phyloP scores from a whole-genome alignment of 257 asterid species.

The Gentiana straminea region DNA sequence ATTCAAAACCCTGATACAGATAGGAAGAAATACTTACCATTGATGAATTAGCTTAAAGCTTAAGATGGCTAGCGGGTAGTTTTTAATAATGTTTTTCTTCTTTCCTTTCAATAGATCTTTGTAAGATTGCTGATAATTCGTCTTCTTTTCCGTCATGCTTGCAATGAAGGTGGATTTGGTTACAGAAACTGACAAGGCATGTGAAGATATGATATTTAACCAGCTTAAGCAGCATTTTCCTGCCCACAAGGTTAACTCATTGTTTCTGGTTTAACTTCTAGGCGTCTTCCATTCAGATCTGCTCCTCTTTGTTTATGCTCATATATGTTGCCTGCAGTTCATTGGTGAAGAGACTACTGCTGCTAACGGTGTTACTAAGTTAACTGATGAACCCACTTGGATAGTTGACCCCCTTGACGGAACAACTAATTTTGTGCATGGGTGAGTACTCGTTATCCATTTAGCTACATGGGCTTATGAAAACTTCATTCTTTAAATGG shows the following conservation, averaged over 20 bases:
- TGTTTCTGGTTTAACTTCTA: not conserved
- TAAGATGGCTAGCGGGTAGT: not conserved
- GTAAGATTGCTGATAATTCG: not conserved
- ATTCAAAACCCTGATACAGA: not conserved
- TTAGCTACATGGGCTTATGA: constrained; percentile 2
- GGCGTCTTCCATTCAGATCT: not conserved
- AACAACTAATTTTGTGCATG: constrained; percentile 94
- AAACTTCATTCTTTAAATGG: not conserved
- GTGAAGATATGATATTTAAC: constrained; percentile 73
- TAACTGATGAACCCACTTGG: constrained; percentile 97
- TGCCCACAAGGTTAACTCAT: constrained; percentile 49
- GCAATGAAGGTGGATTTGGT: constrained; percentile 83
- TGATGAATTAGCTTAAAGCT: no score
- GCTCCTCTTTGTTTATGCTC: not conserved
- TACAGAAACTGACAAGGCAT: constrained; percentile 86
- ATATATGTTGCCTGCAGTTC: constrained; percentile 32
- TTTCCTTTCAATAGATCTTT: constrained; percentile 1
- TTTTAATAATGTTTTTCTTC: not conserved
- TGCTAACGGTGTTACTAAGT: constrained; percentile 54
- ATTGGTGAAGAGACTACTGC: constrained; percentile 98
- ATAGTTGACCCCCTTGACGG: constrained; percentile 97
- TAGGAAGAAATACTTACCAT: not conserved
- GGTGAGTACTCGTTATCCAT: constrained; percentile 32
- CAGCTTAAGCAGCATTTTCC: constrained; percentile 55
- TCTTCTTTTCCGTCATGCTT: not conserved